phyloP scores from a whole-genome alignment of 345 rosid species.

The Stellera chamaejasme region DNA sequence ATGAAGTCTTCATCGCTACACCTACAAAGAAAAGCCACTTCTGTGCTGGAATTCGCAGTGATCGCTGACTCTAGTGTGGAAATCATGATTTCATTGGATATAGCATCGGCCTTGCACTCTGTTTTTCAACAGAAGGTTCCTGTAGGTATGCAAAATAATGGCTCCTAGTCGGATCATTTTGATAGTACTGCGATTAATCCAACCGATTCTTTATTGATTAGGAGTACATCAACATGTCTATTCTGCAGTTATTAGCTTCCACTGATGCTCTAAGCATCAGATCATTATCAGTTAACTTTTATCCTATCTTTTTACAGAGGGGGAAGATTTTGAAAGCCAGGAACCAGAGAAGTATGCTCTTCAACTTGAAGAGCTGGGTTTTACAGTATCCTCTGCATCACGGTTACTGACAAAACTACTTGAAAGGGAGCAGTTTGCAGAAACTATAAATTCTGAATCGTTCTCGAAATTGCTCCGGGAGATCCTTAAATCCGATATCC shows the following conservation, averaged over 20 bases:
- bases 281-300: neutral
- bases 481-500: slow-evolving; percentile 42
- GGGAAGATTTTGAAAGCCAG: slow-evolving; percentile 40
- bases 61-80: slow-evolving; percentile 35
- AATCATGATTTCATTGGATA: slow-evolving; percentile 30
- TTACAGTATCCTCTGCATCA: slow-evolving; percentile 58
- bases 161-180: too few relatives aligned
- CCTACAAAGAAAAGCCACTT: slow-evolving; percentile 63
- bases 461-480: slow-evolving; percentile 34
- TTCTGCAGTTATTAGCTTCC: neutral
- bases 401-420: slow-evolving; percentile 70
- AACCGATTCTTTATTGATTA: slow-evolving; percentile 7
- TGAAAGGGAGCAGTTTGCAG: slow-evolving; percentile 45
- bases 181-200: too few relatives aligned
- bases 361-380: slow-evolving; percentile 70
- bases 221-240: slow-evolving; percentile 5
- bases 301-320: slow-evolving; percentile 24
- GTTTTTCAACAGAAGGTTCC: slow-evolving; percentile 50
- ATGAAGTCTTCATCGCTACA: slow-evolving; percentile 43
- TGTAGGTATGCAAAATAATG: slow-evolving; percentile 32
- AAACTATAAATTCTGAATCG: slow-evolving; percentile 21
- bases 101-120: slow-evolving; percentile 50
- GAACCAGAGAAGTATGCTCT: slow-evolving; percentile 51
- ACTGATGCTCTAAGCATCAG: too few relatives aligned
- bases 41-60: slow-evolving; percentile 54